Evolutionary conservation across 768 basidiomycete species (phyloP).

Genomic region (Chalciporus sphaerocephalus): DNA sequence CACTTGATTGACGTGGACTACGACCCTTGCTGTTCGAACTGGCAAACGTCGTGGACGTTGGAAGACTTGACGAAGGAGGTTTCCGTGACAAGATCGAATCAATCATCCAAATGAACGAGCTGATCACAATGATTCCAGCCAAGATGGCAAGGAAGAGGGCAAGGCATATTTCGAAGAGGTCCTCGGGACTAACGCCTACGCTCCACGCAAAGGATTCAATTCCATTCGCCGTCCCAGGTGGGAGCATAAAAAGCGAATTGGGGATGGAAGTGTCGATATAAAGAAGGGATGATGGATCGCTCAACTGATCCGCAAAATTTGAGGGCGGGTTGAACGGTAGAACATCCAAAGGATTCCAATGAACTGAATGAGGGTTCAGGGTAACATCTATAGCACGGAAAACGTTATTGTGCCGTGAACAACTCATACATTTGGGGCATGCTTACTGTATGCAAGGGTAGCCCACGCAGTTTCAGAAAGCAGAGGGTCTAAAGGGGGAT

Average conservation of each 20-base stretch:
- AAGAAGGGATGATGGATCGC: conserved; percentile 65
- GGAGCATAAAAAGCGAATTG: conserved; percentile 73
- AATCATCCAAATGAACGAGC: conserved; percentile 65
- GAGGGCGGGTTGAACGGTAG: conserved; percentile 59
- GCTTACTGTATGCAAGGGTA: conserved; percentile 67
- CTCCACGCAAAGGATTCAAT: conserved; percentile 82
- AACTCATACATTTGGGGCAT: conserved; percentile 5
- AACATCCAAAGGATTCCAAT: conserved; percentile 65
- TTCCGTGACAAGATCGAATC: conserved; percentile 48
- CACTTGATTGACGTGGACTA: conserved; percentile 39
- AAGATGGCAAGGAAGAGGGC: conserved; percentile 77
- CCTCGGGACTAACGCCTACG: conserved; percentile 75
- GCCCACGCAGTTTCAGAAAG: conserved; percentile 88
- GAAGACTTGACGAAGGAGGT: conserved; percentile 14
- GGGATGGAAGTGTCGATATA: conserved; percentile 65
- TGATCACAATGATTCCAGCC: conserved; percentile 65
- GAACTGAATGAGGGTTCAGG: conserved; percentile 49
- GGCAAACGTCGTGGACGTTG: conserved; percentile 17
- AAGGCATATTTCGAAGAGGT: conserved; percentile 81
- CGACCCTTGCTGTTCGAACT: conserved; percentile 20
- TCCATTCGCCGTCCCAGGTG: conserved; percentile 54
- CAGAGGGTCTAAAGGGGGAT: conserved; percentile 66
- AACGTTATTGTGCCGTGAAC: conserved; percentile 7
- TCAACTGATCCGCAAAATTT: conserved; percentile 69
- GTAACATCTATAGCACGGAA: conserved; percentile 58